Percentiles rank a stretch among this genome's conserved stretches.
Evolutionary conservation across 441 rosid genomes (phyloP).

Genomic region (Metrosideros polymorpha): DNA sequence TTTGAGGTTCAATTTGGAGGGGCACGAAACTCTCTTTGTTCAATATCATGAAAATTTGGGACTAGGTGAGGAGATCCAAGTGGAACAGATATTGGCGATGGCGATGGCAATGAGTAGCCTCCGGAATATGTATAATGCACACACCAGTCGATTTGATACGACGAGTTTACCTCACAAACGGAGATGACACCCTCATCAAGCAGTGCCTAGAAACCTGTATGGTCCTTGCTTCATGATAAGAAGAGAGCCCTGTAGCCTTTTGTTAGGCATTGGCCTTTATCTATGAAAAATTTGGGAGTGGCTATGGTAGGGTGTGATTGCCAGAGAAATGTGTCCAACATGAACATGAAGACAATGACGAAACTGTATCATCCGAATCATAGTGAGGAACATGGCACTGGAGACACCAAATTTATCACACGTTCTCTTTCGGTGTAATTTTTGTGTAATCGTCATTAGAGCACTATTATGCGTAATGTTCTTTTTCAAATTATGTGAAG

Average conservation of each 20-base stretch:
- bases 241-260: neutral
- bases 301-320: neutral
- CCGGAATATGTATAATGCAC: too few species aligned
- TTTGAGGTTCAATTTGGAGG: neutral
- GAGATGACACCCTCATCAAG: neutral
- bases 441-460: too few species aligned
- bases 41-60: neutral
- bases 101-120: neutral
- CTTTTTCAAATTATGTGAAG: neutral
- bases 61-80: rapidly evolving
- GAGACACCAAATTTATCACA: too few species aligned
- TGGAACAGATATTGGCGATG: neutral
- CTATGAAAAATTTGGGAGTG: neutral
- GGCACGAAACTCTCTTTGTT: neutral
- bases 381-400: rapidly evolving
- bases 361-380: too few species aligned
- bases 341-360: neutral
- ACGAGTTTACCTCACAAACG: neutral
- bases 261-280: neutral
- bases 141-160: too few species aligned
- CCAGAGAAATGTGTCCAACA: neutral
- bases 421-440: too few species aligned
- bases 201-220: neutral
- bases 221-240: neutral
- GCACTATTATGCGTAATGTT: too few species aligned